Conservation (phyloP, 2,329 filamentous ascomycete genomes). For the Anthostomella pinea region DNA sequence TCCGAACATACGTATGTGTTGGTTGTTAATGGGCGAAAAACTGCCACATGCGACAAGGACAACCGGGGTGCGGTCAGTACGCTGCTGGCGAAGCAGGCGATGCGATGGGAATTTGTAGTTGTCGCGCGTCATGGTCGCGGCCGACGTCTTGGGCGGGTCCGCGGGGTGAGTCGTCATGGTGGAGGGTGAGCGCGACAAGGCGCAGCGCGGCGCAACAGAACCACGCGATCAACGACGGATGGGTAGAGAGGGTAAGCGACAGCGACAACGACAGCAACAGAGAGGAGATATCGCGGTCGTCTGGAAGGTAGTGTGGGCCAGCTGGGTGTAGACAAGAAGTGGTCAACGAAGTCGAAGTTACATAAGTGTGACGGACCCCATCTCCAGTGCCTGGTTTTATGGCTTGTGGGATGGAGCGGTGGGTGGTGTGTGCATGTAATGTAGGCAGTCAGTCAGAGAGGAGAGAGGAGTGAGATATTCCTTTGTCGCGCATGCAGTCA, state of each 20-base stretch:
- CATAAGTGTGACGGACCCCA: too few species aligned
- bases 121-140: constrained; percentile 31
- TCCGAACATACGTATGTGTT: constrained; percentile 84
- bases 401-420: too few species aligned
- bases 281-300: too few species aligned
- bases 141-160: constrained; percentile 11
- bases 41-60: constrained; percentile 68
- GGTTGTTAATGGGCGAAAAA: constrained; percentile 72
- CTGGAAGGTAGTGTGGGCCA: too few species aligned
- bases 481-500: too few species aligned
- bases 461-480: too few species aligned
- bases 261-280: too few species aligned
- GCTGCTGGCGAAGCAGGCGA: constrained; percentile 55
- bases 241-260: background rate
- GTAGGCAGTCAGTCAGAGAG: background rate
- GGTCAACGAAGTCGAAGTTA: too few species aligned
- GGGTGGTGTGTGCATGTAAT: background rate
- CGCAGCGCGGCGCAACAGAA: background rate
- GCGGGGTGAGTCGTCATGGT: constrained; percentile 17
- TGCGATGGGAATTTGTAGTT: constrained; percentile 60
- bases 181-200: background rate
- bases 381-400: too few species aligned
- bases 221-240: background rate
- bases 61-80: constrained; percentile 56
- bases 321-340: too few species aligned